Conservation (phyloP, 1,139 yeast species). For the Hansenula lynferdii region DNA sequence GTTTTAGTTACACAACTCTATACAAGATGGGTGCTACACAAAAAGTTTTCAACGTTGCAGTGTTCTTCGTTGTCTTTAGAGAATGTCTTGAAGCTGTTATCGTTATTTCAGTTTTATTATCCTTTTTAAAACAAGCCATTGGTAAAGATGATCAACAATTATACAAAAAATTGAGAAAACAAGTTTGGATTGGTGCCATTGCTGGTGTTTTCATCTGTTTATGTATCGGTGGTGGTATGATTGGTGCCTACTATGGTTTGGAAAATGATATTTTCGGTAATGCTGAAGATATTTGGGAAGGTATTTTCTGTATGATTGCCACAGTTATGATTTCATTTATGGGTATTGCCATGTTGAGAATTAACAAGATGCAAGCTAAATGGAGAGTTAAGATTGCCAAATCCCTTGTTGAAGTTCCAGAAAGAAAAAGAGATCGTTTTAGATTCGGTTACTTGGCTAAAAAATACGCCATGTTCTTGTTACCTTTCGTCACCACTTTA, state of each 20-base stretch:
- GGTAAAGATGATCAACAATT: constrained; percentile 25
- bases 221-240: constrained; percentile 64
- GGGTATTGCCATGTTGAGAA: constrained; percentile 79
- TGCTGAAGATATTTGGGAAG: constrained; percentile 88
- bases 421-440: constrained; percentile 25
- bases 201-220: constrained; percentile 66
- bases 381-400: constrained; percentile 71
- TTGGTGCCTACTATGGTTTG: constrained; percentile 63
- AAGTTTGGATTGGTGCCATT: constrained; percentile 80
- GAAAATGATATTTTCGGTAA: constrained; percentile 76
- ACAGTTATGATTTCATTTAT: constrained; percentile 72
- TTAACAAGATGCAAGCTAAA: constrained; percentile 76
- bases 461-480: constrained; percentile 66
- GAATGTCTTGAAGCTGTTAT: constrained; percentile 84
- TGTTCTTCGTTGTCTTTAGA: constrained; percentile 76
- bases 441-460: constrained; percentile 28
- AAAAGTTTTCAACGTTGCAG: constrained; percentile 35
- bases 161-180: constrained; percentile 43
- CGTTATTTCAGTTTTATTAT: constrained; percentile 73
- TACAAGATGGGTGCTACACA: constrained; percentile 7
- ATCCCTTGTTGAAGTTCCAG: constrained; percentile 37
- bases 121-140: constrained; percentile 61
- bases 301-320: constrained; percentile 71
- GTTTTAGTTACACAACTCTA: neutral
- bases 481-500: constrained; percentile 74